phyloP scores from a whole-genome alignment of 2,329 filamentous ascomycete genomes.

The Coleophoma eucalyptorum region DNA sequence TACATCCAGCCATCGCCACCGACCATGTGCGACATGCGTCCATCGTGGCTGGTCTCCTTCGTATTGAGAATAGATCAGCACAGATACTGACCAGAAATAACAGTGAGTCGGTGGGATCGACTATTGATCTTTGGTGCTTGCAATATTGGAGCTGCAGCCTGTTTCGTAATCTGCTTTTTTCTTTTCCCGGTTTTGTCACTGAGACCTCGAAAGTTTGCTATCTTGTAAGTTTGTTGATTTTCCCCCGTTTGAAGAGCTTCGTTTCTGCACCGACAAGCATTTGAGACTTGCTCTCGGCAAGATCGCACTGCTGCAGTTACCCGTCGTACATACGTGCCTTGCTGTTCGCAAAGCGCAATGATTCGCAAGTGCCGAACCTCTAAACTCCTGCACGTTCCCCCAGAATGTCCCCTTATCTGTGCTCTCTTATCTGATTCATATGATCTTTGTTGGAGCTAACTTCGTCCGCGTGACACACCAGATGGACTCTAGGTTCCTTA shows the following conservation, averaged over 20 bases:
- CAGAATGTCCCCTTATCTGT: slow-evolving; percentile 1
- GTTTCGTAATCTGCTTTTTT: slow-evolving; percentile 91
- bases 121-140: slow-evolving; percentile 88
- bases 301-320: slow-evolving; percentile 29
- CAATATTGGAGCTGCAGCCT: slow-evolving; percentile 82
- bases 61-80: slow-evolving; percentile 13
- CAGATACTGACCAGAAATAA: slow-evolving; percentile 29
- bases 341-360: not conserved
- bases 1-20: slow-evolving; percentile 23
- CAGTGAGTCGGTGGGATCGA: slow-evolving; percentile 97
- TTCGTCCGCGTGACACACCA: slow-evolving; percentile 38
- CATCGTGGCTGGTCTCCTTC: slow-evolving; percentile 17
- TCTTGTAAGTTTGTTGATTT: slow-evolving; percentile 69
- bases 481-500: slow-evolving; percentile 90
- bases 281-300: slow-evolving; percentile 19
- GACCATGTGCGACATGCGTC: slow-evolving; percentile 21
- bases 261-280: not conserved
- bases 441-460: slow-evolving; percentile 14
- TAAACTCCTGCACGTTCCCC: not conserved
- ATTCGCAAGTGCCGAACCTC: not conserved
- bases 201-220: slow-evolving; percentile 89
- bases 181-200: slow-evolving; percentile 80
- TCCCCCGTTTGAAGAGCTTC: not conserved
- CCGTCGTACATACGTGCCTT: slow-evolving; percentile 20
- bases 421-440: slow-evolving; percentile 13